A percentile compares a stretch with the other conserved stretches of the same genome.
phyloP scores from a whole-genome alignment of 2,329 filamentous ascomycete genomes.

The Byssochlamys sp. region DNA sequence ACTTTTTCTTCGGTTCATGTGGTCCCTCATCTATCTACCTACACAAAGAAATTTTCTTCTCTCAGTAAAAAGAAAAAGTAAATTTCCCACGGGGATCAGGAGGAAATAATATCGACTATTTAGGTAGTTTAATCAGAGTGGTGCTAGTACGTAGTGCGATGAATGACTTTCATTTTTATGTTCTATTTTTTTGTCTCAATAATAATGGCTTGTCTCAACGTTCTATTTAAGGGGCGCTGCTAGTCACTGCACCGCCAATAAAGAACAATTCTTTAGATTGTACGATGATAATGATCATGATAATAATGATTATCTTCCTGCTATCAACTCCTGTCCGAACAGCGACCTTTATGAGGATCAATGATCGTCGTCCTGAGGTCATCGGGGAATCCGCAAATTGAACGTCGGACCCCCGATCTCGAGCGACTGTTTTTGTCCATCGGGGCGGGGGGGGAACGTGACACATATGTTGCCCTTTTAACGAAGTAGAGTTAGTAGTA shows the following conservation, averaged over 20 bases:
- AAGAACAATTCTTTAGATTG: neutral
- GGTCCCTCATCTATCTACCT: neutral
- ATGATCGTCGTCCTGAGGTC: neutral
- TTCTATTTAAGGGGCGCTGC: neutral
- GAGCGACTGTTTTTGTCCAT: neutral
- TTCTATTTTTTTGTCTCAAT: neutral
- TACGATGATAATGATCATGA: too few relatives aligned
- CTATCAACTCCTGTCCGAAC: too few relatives aligned
- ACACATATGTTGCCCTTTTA: neutral
- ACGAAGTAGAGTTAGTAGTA: neutral
- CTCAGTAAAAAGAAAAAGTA: neutral
- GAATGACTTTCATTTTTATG: neutral
- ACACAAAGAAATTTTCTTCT: neutral
- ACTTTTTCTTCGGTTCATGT: neutral
- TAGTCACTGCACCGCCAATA: neutral
- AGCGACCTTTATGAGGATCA: neutral
- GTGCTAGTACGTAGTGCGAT: too few relatives aligned
- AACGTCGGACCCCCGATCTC: neutral
- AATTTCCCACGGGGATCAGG: neutral
- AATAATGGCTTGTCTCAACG: too few relatives aligned
- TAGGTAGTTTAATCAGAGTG: too few relatives aligned
- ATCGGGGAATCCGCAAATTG: neutral
- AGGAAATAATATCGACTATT: neutral
- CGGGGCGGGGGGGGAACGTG: neutral
- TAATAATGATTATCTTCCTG: too few relatives aligned